These are phyloP conservation scores for Fonsecaea pedrosoi DNA, from an alignment of 2,329 filamentous ascomycete genomes.

Conservation along the genomic window DNA sequence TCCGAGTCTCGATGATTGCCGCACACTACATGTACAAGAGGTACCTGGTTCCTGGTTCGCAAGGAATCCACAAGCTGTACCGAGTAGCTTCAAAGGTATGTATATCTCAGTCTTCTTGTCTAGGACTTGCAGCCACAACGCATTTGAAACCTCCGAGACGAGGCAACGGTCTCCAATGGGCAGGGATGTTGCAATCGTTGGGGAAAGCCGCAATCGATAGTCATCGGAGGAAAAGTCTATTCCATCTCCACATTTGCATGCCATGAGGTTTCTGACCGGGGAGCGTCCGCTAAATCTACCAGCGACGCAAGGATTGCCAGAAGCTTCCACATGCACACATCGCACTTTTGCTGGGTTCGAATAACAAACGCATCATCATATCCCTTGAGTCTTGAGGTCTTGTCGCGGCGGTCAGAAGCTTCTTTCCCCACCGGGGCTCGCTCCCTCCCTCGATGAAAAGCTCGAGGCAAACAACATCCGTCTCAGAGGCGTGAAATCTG, in stretches of 20 bases:
- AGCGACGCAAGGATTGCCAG: background rate
- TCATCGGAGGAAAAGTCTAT: background rate
- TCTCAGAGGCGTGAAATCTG: background rate
- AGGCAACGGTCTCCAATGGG: background rate
- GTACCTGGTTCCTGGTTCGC: background rate
- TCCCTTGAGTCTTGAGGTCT: background rate
- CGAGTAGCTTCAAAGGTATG: background rate
- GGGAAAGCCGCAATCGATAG: conserved; percentile 45
- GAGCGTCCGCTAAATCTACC: background rate
- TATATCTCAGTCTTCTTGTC: background rate
- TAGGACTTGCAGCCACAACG: background rate
- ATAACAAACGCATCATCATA: background rate
- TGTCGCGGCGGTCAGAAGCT: background rate
- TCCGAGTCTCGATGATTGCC: background rate
- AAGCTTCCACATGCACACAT: background rate
- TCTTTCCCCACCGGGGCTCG: background rate
- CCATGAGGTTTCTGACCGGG: background rate
- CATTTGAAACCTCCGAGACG: background rate
- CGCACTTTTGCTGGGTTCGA: background rate
- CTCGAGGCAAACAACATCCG: too few relatives aligned
- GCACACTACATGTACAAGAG: background rate
- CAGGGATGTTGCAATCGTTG: conserved; percentile 6
- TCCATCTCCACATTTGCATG: background rate
- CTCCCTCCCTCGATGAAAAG: background rate
- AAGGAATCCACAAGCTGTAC: background rate